phyloP scores from a whole-genome alignment of 345 rosid species.

The Boechera divaricarpa region DNA sequence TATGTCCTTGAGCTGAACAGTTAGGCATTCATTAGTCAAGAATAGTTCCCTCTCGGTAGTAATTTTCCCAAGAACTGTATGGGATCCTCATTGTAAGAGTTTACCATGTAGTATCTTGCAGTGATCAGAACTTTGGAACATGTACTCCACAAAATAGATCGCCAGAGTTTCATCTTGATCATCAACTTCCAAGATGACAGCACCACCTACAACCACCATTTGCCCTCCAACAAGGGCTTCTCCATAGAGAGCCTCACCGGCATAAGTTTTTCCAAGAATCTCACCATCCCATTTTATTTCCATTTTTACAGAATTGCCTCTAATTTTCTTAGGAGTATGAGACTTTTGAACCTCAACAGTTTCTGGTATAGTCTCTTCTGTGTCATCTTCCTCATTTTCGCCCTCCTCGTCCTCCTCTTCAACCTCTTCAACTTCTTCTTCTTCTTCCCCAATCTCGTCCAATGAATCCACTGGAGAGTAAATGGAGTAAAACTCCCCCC shows the following conservation, averaged over 20 bases:
- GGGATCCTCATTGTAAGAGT: conserved; percentile 53
- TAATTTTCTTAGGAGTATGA: conserved; percentile 34
- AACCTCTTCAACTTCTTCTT: conserved; percentile 51
- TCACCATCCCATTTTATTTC: conserved; percentile 66
- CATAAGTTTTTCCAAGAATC: conserved; percentile 42
- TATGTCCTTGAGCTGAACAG: conserved; percentile 52
- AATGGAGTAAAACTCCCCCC: conserved; percentile 82
- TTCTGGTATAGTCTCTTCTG: conserved; percentile 43
- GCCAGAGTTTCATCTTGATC: conserved; percentile 49
- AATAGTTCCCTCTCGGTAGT: conserved; percentile 72
- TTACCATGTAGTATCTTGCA: conserved; percentile 64
- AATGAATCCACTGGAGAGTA: conserved; percentile 52
- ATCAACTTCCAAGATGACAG: conserved; percentile 50
- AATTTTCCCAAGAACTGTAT: conserved; percentile 62
- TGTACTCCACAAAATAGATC: conserved; percentile 64
- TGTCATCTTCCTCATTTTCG: conserved; percentile 57
- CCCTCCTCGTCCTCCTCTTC: conserved; percentile 54
- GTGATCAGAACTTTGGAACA: conserved; percentile 53
- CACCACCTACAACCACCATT: conserved; percentile 53
- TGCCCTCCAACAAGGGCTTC: conserved; percentile 56
- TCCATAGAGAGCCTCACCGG: conserved; percentile 55
- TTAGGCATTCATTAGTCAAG: conserved; percentile 56
- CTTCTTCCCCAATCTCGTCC: conserved; percentile 42
- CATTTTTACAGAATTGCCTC: conserved; percentile 33
- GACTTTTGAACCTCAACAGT: conserved; percentile 38